Evolutionary conservation across 2,329 filamentous ascomycete genomes (phyloP), one percentile per base, ranked within the genome.

Genomic region (Trichophyton benhamiae): DNA sequence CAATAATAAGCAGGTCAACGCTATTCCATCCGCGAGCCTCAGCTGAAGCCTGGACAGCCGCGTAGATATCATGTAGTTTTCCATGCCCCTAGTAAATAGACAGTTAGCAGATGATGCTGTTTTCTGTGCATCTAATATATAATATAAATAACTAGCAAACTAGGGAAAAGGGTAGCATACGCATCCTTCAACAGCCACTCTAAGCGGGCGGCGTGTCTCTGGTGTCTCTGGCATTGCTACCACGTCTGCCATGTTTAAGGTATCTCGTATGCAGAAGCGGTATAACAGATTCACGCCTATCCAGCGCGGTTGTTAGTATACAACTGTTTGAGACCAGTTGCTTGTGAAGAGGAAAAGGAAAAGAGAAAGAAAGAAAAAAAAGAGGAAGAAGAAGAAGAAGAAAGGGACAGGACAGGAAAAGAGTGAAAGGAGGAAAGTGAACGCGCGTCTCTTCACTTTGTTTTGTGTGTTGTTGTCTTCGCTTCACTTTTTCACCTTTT

Each of bases 1-100:
- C 90, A 68, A 99, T 96, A 69, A 99, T 95, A 66, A 99, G 77
- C 9, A 96, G 76, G 72, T 99, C 94, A 33, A 97, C 84, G 38
- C 82, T 83, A 66, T 87, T 80, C 91, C 92, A 96, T 25, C 82
- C 82, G 67, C 88, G 87, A 53, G 81, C 78, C 65, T 83, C 78
- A 72, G 87, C 89, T 8, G 89, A 81, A 65, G 83, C 80, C 46
- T 82, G 78, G 27, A 95, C 83, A 0, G 89, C 87, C 0, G 87
- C 83, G 73, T 97, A 99, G 67, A 99, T 97, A 62, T 89, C 88
- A 72, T 97, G 83, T 59, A 99, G 83, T 0, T 87, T 89, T 65
- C 94, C 94, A 76, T 99, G 94, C 62, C 92, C 92, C 89, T 94
- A 59, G n/a, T 6, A 27, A 27, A 9, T 27, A n/a, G 13, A 6